Conservation (phyloP, 2,329 filamentous ascomycete species). For the Zarea fungicola region DNA sequence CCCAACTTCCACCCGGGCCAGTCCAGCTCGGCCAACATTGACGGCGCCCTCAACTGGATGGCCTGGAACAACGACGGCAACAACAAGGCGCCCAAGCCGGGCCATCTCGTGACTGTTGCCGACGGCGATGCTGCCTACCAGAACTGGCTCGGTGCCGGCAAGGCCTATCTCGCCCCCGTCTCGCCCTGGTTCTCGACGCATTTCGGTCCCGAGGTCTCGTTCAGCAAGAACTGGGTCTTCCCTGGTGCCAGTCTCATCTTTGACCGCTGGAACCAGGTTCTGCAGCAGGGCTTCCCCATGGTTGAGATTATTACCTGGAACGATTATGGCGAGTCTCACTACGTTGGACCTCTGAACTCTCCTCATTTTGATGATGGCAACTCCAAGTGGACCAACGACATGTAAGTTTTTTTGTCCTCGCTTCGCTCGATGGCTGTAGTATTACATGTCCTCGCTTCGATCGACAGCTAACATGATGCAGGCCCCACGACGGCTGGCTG, state of each 20-base stretch:
- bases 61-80: conserved; percentile 40
- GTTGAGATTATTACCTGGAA: conserved; percentile 43
- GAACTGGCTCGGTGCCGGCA: conserved; percentile 29
- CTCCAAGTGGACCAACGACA: conserved; percentile 45
- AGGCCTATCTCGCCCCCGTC: conserved; percentile 44
- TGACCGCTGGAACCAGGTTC: conserved; percentile 48
- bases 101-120: conserved; percentile 34
- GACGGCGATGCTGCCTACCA: conserved; percentile 31
- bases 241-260: conserved; percentile 54
- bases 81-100: conserved; percentile 43
- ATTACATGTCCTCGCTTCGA: background rate
- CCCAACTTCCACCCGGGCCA: conserved; percentile 44
- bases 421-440: no score
- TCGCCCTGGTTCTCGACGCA: conserved; percentile 45
- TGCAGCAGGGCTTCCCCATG: conserved; percentile 41
- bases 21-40: conserved; percentile 33
- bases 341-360: conserved; percentile 43
- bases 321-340: conserved; percentile 52
- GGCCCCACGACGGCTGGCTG: conserved; percentile 46
- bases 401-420: conserved; percentile 26
- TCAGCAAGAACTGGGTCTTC: conserved; percentile 53
- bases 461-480: background rate
- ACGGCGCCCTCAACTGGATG: conserved; percentile 43
- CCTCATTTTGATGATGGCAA: conserved; percentile 37
- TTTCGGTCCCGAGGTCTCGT: conserved; percentile 38